Evolutionary conservation across 441 rosid genomes (phyloP).

Genomic region (Bruguiera hainesii): DNA sequence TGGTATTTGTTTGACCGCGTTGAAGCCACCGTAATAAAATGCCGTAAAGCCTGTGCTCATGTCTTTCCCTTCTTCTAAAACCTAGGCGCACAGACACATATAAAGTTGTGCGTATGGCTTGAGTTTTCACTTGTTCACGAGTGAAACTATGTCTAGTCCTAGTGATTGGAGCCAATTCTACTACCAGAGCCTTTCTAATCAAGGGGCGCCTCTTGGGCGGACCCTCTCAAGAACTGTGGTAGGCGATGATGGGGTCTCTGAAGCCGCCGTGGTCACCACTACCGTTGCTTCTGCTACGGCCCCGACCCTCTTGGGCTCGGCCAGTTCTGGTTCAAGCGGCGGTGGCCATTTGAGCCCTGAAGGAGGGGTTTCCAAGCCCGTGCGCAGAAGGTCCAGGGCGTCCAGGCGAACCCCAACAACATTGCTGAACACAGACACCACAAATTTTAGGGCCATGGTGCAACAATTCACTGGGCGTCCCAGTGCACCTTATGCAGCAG

Average conservation of each 20-base stretch:
- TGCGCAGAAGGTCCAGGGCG: conserved; percentile 74
- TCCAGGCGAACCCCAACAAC: conserved; percentile 93
- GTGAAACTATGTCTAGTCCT: conserved; percentile 42
- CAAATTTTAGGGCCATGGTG: conserved; percentile 89
- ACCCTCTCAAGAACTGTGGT: conserved; percentile 1
- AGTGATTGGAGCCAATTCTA: conserved; percentile 44
- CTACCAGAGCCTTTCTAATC: not conserved
- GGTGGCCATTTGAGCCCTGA: conserved; percentile 40
- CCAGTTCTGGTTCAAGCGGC: conserved; percentile 4
- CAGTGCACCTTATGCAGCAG: conserved; percentile 36
- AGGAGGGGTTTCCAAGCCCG: conserved; percentile 69
- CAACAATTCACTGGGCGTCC: conserved; percentile 95
- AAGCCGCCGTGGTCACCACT: conserved; percentile 17
- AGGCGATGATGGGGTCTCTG: conserved; percentile 14
- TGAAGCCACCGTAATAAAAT: too few species aligned
- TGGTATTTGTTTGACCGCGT: conserved; percentile 22
- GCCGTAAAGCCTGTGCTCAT: too few species aligned
- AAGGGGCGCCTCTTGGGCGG: not conserved
- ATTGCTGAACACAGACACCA: conserved; percentile 68
- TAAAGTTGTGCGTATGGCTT: not conserved
- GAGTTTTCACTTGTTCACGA: conserved; percentile 12
- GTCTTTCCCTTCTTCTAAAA: too few species aligned
- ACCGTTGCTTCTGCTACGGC: not conserved
- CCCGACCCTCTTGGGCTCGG: not conserved
- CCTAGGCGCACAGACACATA: not conserved